Evolutionary conservation across 805 yeast genomes (phyloP).

Genomic region (Metschnikowia similis): DNA sequence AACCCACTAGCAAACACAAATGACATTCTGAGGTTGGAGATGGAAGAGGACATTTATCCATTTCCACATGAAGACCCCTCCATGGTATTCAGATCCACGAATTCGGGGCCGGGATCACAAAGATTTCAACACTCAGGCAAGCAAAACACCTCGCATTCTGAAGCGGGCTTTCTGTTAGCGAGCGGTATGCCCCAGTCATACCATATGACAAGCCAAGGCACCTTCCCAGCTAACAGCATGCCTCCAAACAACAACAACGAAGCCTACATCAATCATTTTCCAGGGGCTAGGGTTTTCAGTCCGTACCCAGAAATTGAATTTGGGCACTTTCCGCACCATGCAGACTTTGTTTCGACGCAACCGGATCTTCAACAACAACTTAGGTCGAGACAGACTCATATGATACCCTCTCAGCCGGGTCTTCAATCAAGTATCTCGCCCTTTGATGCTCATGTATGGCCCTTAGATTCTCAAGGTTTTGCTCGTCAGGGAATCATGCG

Average conservation of each 20-base stretch:
- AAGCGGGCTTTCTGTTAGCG: neutral
- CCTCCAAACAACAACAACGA: neutral
- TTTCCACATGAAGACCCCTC: neutral
- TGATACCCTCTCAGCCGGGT: conserved; percentile 6
- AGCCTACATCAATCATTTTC: neutral
- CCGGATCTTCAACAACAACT: conserved; percentile 35
- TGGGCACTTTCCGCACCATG: conserved; percentile 26
- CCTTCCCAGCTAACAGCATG: neutral
- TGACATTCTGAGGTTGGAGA: neutral
- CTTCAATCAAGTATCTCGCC: neutral
- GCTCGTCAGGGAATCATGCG: neutral
- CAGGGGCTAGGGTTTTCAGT: neutral
- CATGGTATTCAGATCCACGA: neutral
- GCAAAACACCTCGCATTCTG: neutral
- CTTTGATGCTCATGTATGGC: neutral
- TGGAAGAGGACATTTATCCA: conserved; percentile 2
- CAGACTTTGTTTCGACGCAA: conserved; percentile 24
- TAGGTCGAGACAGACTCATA: conserved; percentile 27
- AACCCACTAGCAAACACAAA: conserved; percentile 17
- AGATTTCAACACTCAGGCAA: neutral
- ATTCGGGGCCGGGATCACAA: neutral
- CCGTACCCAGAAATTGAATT: conserved; percentile 9
- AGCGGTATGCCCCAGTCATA: neutral
- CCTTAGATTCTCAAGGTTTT: neutral
- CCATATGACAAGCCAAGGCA: neutral